These are phyloP conservation scores for Prunus yedoensis DNA, from an alignment of 331 rosid genomes.

Conservation along the genomic window DNA sequence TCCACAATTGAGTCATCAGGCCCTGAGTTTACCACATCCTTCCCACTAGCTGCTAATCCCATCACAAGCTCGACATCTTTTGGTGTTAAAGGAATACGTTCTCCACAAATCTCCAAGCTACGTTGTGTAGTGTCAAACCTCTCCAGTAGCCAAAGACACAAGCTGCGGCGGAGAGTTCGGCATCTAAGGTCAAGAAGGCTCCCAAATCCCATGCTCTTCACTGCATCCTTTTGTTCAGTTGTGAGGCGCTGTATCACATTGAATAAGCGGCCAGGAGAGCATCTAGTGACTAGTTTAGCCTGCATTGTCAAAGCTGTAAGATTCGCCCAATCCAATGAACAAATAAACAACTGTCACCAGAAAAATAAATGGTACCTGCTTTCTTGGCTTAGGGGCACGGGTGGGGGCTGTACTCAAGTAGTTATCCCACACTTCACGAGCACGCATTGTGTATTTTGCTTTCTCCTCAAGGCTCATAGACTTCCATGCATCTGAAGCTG, in stretches of 20 bases:
- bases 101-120: slow-evolving; percentile 39
- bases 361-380: slow-evolving; percentile 32
- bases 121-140: slow-evolving; percentile 32
- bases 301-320: slow-evolving; percentile 24
- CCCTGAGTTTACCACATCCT: slow-evolving; percentile 48
- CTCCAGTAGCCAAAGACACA: slow-evolving; percentile 48
- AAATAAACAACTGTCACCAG: not conserved
- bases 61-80: slow-evolving; percentile 41
- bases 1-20: slow-evolving; percentile 39
- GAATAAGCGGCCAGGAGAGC: slow-evolving; percentile 45
- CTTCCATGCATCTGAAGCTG: slow-evolving; percentile 47
- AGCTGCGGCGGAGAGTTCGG: slow-evolving; percentile 39
- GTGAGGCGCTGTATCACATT: slow-evolving; percentile 39
- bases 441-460: slow-evolving; percentile 36
- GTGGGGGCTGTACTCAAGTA: slow-evolving; percentile 39
- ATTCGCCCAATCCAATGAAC: slow-evolving; percentile 10
- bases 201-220: slow-evolving; percentile 43
- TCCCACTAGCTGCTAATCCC: slow-evolving; percentile 46
- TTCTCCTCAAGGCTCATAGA: slow-evolving; percentile 46
- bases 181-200: slow-evolving; percentile 43
- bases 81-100: slow-evolving; percentile 30
- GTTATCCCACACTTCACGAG: slow-evolving; percentile 47
- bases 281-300: slow-evolving; percentile 40
- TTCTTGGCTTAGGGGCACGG: slow-evolving; percentile 38
- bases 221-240: slow-evolving; percentile 38